Evolutionary conservation across 2,329 filamentous ascomycete species (phyloP).

Genomic region (Nemania sp.): DNA sequence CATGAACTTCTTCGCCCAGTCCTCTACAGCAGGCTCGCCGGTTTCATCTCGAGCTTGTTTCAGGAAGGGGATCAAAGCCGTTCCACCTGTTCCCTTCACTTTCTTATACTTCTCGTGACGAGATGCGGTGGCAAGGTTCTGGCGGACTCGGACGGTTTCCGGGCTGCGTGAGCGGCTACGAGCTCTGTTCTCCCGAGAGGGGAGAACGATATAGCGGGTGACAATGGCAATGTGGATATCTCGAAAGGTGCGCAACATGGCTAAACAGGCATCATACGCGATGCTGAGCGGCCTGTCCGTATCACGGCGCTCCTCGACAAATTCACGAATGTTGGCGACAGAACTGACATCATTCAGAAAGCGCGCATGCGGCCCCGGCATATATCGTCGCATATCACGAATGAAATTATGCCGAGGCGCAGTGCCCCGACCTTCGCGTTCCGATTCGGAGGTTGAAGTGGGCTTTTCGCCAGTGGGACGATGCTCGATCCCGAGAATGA

Average conservation of each 20-base stretch:
- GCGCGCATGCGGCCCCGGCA: constrained; percentile 89
- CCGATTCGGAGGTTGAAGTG: constrained; percentile 47
- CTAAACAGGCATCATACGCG: constrained; percentile 89
- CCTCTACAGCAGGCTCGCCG: constrained; percentile 80
- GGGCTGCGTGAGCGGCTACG: constrained; percentile 63
- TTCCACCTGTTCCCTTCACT: constrained; percentile 88
- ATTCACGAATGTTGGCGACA: constrained; percentile 86
- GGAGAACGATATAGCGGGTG: constrained; percentile 90
- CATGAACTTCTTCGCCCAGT: constrained; percentile 64
- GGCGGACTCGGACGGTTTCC: constrained; percentile 49
- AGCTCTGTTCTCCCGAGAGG: constrained; percentile 73
- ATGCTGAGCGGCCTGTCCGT: constrained; percentile 69
- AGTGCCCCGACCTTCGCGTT: constrained; percentile 46
- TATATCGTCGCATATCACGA: constrained; percentile 94
- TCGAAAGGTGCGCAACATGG: constrained; percentile 68
- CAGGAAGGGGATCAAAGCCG: constrained; percentile 89
- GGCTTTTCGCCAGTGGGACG: constrained; percentile 79
- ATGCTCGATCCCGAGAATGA: constrained; percentile 86
- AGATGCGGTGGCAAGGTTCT: constrained; percentile 66
- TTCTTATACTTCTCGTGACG: constrained; percentile 55
- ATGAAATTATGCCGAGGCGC: constrained; percentile 83
- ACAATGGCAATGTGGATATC: constrained; percentile 98
- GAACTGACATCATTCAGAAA: constrained; percentile 80
- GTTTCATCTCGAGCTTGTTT: constrained; percentile 98
- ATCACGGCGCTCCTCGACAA: constrained; percentile 64